Base-by-base conservation (phyloP, 106 monocot species). In the Chionographis japonica region DNA sequence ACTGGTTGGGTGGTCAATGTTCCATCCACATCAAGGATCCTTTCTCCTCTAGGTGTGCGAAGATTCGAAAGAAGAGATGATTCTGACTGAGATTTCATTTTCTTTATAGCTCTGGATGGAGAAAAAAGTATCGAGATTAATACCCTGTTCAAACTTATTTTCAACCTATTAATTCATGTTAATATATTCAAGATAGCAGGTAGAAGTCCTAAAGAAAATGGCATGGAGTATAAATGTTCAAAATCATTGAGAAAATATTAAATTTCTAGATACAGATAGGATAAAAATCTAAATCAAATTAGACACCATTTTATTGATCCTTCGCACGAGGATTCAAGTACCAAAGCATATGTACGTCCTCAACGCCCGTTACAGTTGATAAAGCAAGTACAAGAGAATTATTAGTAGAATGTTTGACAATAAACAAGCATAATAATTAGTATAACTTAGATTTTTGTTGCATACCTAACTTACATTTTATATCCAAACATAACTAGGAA, bases 1-100 rank as follows among this genome's bases (percentile, higher is more conserved):
- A 98, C 92, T 38, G 97, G 92, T 73, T 92, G 89, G 19, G 85
- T 90, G 13, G 92, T 98, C 68, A 98, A 77, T 56, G 97, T 92
- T 58, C 97, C 97, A 68, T 97, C 97, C 53, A 97, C 72, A 50
- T 89, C 97, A 59, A 97, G 84, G 56, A 97, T 87, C 74, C 80
- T 92, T 79, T 98, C 92, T 68, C 73, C 70, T 80, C 90, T 85
- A 17, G 61, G 54, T 65, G 76, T 75, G 53, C 92, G 86, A 60
- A 87, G 46, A 61, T 58, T 51, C 1, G 80, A 85, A 72, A 98
- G 76, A 79, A 85, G 85, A 70, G 92, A 90, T 39, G 97, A 98
- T 54, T 92, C 90, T 57, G 92, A 85, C 57, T 92, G 92, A 63
- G 66, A 60, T 68, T 90, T 92, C 92, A 92, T 98, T 75, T 92